phyloP scores from a whole-genome alignment of 1,284 basidiomycete species.

The Phellinidium pouzarii region DNA sequence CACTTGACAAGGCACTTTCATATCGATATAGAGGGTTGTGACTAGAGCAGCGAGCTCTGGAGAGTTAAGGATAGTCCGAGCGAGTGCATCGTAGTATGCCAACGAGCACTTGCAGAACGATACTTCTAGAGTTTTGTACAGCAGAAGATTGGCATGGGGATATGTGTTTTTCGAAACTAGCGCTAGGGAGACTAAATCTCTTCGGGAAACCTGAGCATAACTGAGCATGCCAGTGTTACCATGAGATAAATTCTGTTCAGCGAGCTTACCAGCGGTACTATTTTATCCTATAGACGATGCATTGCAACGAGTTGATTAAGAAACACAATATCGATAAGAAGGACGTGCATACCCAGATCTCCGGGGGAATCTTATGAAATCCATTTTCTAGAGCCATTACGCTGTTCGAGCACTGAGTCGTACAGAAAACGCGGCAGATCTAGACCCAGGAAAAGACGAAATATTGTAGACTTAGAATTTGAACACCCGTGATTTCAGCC shows the following conservation, averaged over 20 bases:
- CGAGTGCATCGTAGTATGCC: constrained; percentile 10
- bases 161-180: constrained; percentile 5
- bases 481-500: no score
- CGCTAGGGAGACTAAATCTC: constrained; percentile 12
- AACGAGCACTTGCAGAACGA: constrained; percentile 18
- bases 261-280: not conserved
- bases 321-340: not conserved
- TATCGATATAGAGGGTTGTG: constrained; percentile 10
- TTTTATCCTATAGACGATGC: not conserved
- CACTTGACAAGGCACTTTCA: constrained; percentile 13
- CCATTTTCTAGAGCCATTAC: not conserved
- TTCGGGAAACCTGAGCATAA: not conserved
- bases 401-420: not conserved
- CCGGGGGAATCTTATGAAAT: constrained; percentile 13
- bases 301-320: not conserved
- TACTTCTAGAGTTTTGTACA: constrained; percentile 13
- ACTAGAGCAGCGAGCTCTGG: constrained; percentile 11
- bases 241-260: not conserved
- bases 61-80: constrained; percentile 7
- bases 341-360: constrained; percentile 11
- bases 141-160: constrained; percentile 6
- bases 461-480: no score
- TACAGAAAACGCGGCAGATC: not conserved
- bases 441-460: not conserved
- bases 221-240: not conserved